A percentile compares a stretch with the other conserved stretches of the same genome.
These are phyloP conservation scores for Phoma herbarum DNA, from an alignment of 2,329 filamentous ascomycete genomes.

Conservation along the genomic window DNA sequence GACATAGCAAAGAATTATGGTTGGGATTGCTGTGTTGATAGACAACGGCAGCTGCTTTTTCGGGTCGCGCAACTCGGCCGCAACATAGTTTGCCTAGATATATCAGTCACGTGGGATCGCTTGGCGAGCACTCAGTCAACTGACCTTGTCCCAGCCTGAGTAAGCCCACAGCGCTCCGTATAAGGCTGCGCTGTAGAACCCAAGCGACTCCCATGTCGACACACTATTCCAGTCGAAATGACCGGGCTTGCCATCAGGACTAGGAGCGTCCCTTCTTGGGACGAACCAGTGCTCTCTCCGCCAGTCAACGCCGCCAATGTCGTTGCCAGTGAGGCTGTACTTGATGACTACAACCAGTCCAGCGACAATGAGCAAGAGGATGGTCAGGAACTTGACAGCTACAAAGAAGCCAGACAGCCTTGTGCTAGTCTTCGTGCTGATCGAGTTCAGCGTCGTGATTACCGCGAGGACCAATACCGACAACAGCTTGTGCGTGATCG, in stretches of 20 bases:
- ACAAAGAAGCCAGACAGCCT: slow-evolving; percentile 51
- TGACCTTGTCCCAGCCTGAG: slow-evolving; percentile 51
- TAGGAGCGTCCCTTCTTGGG: slow-evolving; percentile 33
- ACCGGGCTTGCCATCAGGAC: slow-evolving; percentile 37
- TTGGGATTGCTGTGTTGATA: slow-evolving; percentile 69
- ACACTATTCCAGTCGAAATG: slow-evolving; percentile 51
- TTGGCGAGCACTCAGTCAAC: slow-evolving; percentile 18
- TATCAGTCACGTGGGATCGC: background rate
- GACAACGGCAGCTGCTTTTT: slow-evolving; percentile 63
- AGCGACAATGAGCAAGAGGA: slow-evolving; percentile 47
- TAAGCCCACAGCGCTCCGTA: slow-evolving; percentile 52
- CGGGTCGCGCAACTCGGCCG: slow-evolving; percentile 47
- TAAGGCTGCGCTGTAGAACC: slow-evolving; percentile 67
- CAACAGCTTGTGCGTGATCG: slow-evolving; percentile 52
- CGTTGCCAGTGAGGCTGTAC: slow-evolving; percentile 34
- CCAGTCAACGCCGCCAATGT: slow-evolving; percentile 48
- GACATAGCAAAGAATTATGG: slow-evolving; percentile 68
- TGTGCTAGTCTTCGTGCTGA: slow-evolving; percentile 55
- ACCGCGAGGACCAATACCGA: slow-evolving; percentile 50
- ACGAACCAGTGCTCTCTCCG: slow-evolving; percentile 46
- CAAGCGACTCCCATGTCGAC: slow-evolving; percentile 66
- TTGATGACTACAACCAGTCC: slow-evolving; percentile 47
- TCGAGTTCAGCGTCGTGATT: slow-evolving; percentile 54
- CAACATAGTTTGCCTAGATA: slow-evolving; percentile 49
- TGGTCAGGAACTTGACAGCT: slow-evolving; percentile 49